Base-by-base conservation (phyloP, 2,329 filamentous ascomycete genomes). In the Colletotrichum sp. region DNA sequence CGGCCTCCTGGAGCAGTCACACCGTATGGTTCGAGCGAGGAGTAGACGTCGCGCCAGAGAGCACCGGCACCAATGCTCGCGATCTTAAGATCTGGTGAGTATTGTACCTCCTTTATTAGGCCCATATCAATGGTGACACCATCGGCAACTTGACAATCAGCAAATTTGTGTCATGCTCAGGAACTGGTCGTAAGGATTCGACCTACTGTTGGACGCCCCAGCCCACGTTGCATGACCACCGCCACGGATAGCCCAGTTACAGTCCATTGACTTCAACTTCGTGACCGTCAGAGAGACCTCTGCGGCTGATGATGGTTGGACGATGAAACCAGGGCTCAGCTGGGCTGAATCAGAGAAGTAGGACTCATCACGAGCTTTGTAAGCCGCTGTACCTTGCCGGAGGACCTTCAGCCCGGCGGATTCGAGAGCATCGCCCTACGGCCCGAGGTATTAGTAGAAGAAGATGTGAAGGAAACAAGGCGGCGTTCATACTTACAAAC, bases 191-290 rank as follows among this genome's bases (percentile, higher is more conserved):
- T 13, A 2, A n/a, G 11, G 0, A 0, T 61, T 61, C 27, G n/a
- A 52, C 64, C 6, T 55, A 67, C 44, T 67, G n/a, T 67, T 67
- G 11, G 65, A 67, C 6, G 65, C 65, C 0, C 65, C 65, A 13
- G 65, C 65, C 65, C 65, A 67, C 8, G 44, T 78, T 77, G 62
- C 78, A 44, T 85, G 84, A n/a, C 83, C 84, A 36, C 82, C 83
- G 16, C 80, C 80, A 73, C 82, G 83, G 34, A 84, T 79, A 12
- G 83, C 81, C 65, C 84, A 84, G 30, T 79, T 78, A 77, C 82
- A 83, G 15, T 77, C 72, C 5, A 79, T 82, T 27, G 77, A 78
- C 27, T 79, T 80, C 22, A 79, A 76, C 3, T 80, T 75, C 22
- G 81, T 70, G 22, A 84, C 76, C 11, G 78, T 78, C 9, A 81